phyloP scores from a whole-genome alignment of 2,329 filamentous ascomycete species.

The Xylariaceae sp. region DNA sequence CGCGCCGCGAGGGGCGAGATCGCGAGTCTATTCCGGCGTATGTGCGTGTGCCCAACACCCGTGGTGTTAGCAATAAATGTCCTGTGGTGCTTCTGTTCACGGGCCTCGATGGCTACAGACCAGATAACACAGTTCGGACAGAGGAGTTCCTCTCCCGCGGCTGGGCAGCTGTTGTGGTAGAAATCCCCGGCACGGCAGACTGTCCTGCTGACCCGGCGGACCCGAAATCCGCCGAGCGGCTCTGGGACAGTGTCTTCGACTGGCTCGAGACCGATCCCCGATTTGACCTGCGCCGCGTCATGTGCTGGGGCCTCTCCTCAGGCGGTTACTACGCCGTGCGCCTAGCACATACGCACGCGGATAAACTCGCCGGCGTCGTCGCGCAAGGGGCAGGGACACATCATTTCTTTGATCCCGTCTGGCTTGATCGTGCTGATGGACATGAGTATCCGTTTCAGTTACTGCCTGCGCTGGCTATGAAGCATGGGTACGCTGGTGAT shows the following conservation, averaged over 20 bases:
- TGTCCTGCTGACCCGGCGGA: slow-evolving; percentile 61
- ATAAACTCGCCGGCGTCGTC: slow-evolving; percentile 50
- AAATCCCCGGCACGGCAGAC: slow-evolving; percentile 66
- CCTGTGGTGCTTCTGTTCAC: slow-evolving; percentile 56
- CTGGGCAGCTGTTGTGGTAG: slow-evolving; percentile 59
- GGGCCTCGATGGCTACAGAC: slow-evolving; percentile 59
- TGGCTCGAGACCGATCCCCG: slow-evolving; percentile 48
- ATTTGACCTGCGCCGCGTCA: slow-evolving; percentile 54
- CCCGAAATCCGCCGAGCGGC: slow-evolving; percentile 54
- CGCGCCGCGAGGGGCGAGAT: slow-evolving; percentile 46
- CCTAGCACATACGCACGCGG: slow-evolving; percentile 62
- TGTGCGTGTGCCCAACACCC: slow-evolving; percentile 53
- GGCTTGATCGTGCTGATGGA: slow-evolving; percentile 58
- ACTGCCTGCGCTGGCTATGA: slow-evolving; percentile 53
- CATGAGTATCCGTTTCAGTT: slow-evolving; percentile 64
- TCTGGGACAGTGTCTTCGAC: slow-evolving; percentile 59
- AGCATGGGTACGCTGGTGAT: slow-evolving; percentile 57
- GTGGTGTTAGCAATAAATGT: slow-evolving; percentile 19
- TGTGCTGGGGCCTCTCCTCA: slow-evolving; percentile 62
- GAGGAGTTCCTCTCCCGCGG: slow-evolving; percentile 60
- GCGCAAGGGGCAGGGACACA: slow-evolving; percentile 63
- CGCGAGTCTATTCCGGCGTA: slow-evolving; percentile 59
- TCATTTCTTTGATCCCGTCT: slow-evolving; percentile 55
- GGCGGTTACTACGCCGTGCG: slow-evolving; percentile 67
- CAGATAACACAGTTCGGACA: slow-evolving; percentile 58